A percentile compares a stretch with the other conserved stretches of the same genome.
Conservation (phyloP, 208 protist genomes). For the Strigomonas galati region DNA sequence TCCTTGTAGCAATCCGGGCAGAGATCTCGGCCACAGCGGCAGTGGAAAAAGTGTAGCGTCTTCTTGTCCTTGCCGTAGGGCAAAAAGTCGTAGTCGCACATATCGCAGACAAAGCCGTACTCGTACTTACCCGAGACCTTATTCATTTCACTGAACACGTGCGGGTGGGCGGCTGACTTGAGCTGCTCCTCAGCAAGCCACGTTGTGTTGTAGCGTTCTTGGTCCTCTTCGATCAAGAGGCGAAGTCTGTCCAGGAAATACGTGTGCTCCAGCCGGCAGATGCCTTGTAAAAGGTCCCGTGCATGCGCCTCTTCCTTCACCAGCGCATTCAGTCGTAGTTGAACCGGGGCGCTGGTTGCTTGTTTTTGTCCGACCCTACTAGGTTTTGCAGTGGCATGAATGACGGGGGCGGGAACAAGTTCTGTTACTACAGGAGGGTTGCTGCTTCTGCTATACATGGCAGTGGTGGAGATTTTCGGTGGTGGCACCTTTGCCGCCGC, state of each 20-base stretch:
- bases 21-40: slow-evolving; percentile 78
- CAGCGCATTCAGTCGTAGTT: slow-evolving; percentile 22
- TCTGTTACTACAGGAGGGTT: no score
- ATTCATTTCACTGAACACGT: slow-evolving; percentile 60
- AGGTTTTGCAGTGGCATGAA: no score
- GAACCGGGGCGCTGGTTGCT: slow-evolving; percentile 8
- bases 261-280: slow-evolving; percentile 39
- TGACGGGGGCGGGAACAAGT: no score
- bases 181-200: slow-evolving; percentile 82
- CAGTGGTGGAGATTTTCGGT: not conserved
- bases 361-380: no score
- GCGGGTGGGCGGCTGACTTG: slow-evolving; percentile 68
- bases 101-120: slow-evolving; percentile 83
- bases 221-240: slow-evolving; percentile 62
- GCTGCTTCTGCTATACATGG: not conserved
- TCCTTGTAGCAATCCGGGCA: slow-evolving; percentile 68
- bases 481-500: not conserved
- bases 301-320: slow-evolving; percentile 34
- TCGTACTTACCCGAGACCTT: slow-evolving; percentile 50
- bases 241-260: slow-evolving; percentile 25
- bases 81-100: slow-evolving; percentile 76
- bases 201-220: slow-evolving; percentile 65
- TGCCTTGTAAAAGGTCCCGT: slow-evolving; percentile 24
- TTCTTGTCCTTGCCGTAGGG: slow-evolving; percentile 30
- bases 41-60: slow-evolving; percentile 79